A percentile compares a stretch with the other conserved stretches of the same genome.
These are phyloP conservation scores for Tolypocladium amazonense DNA, from an alignment of 2,329 filamentous ascomycete species.

Conservation along the genomic window DNA sequence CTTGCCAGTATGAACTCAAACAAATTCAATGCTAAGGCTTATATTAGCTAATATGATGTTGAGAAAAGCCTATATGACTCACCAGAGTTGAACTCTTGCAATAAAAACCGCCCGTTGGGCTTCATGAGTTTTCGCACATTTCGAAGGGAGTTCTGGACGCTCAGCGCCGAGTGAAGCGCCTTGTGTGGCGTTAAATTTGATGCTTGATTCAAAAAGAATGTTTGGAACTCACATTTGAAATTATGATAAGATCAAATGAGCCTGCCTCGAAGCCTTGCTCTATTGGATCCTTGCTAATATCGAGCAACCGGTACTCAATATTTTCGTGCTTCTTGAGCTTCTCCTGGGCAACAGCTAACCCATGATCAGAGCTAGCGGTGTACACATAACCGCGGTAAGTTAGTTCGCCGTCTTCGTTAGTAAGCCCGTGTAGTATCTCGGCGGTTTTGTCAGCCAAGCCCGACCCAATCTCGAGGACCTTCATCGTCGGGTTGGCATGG, in stretches of 20 bases:
- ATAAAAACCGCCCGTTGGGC: neutral
- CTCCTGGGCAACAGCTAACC: slow-evolving; percentile 10
- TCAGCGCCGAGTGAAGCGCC: neutral
- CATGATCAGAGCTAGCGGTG: slow-evolving; percentile 11
- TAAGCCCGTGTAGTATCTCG: slow-evolving; percentile 8
- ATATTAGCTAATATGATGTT: neutral
- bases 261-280: slow-evolving; percentile 4
- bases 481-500: slow-evolving; percentile 5
- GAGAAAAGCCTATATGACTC: neutral
- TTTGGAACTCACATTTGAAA: neutral
- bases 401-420: neutral
- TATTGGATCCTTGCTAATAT: slow-evolving; percentile 8
- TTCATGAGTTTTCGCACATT: neutral
- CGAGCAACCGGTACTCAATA: slow-evolving; percentile 12
- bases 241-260: slow-evolving; percentile 4
- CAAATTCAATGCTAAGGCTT: neutral
- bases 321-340: slow-evolving; percentile 4
- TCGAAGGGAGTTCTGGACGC: neutral
- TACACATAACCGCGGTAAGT: slow-evolving; percentile 11
- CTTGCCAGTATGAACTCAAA: neutral
- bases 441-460: slow-evolving; percentile 23
- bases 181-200: neutral
- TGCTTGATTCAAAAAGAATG: neutral
- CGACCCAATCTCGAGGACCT: slow-evolving; percentile 19
- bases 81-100: neutral